Base-by-base conservation (phyloP, 257 asterid genomes). In the Solanum neorickii region DNA sequence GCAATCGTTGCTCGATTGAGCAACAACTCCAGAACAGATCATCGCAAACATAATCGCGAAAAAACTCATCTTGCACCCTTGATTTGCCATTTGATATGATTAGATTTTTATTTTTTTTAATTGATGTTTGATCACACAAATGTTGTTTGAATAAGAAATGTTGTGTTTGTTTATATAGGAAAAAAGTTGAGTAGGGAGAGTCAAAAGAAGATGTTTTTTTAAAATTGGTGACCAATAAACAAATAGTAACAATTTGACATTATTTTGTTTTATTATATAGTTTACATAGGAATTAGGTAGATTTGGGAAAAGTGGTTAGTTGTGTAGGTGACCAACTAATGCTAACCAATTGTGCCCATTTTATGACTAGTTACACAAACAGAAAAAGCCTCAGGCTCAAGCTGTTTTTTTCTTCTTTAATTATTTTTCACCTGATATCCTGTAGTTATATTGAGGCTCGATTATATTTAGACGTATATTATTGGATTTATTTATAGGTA, bases 1-100 rank as follows among this genome's bases (percentile, higher is more conserved):
- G 91, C 99, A 96, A 75, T 94, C 98, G n/a, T 94, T 94, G 41
- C 12, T 87, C 4, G 96, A 90, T 85, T 95, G 98, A 2, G 97
- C 95, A 12, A 18, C 68, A 56, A 86, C 91, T 2, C 93, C 88
- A 12, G 88, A 86, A 87, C 88, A 90, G 59, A 92, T 86, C 88
- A 89, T n/a, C 68, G 92, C 44, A 72, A 80, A 87, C 5, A 92
- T 87, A 65, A 92, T 87, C 37, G 92, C 44, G 82, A 87, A 87
- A 37, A 93, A 65, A 42, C 77, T 91, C 84, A 88, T 87, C 86
- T 87, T 88, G 83, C 3, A 73, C 31, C 88, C 68, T 74, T 87
- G 91, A 82, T 86, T 74, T 73, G 89, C 94, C 97, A 94, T 94
- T 87, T 5, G 47, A 56, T 39, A 33, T 33, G 25, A 23, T 47